These are phyloP conservation scores for Nothophoma quercina DNA, from an alignment of 2,329 filamentous ascomycete species.

Conservation along the genomic window DNA sequence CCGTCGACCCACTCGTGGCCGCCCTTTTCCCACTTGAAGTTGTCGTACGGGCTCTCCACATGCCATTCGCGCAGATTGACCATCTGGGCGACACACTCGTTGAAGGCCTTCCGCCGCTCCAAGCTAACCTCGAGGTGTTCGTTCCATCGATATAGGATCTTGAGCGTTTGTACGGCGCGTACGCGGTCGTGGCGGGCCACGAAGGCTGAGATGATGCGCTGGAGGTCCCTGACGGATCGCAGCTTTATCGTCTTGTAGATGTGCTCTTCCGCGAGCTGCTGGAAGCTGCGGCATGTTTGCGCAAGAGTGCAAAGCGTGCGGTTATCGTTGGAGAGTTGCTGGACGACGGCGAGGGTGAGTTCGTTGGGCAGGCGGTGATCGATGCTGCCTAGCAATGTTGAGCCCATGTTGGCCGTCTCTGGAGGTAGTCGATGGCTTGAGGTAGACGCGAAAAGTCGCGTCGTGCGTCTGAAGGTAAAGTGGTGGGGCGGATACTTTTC, in stretches of 20 bases:
- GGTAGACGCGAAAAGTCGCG: not conserved
- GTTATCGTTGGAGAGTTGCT: slow-evolving; percentile 35
- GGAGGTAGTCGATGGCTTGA: no score
- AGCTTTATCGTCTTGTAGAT: slow-evolving; percentile 44
- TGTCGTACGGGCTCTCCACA: slow-evolving; percentile 48
- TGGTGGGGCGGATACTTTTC: not conserved
- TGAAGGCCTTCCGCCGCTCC: slow-evolving; percentile 36
- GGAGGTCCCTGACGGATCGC: slow-evolving; percentile 34
- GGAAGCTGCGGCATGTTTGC: slow-evolving; percentile 39
- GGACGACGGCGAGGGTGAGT: slow-evolving; percentile 39
- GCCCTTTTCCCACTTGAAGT: slow-evolving; percentile 39
- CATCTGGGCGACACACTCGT: slow-evolving; percentile 40
- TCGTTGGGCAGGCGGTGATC: slow-evolving; percentile 35
- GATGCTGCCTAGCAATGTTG: slow-evolving; percentile 23
- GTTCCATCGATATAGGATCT: slow-evolving; percentile 42
- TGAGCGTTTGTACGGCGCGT: slow-evolving; percentile 39
- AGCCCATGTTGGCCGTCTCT: slow-evolving; percentile 28
- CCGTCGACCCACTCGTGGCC: slow-evolving; percentile 41
- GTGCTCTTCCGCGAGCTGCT: slow-evolving; percentile 41
- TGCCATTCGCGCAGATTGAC: slow-evolving; percentile 41
- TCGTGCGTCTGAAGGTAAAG: not conserved
- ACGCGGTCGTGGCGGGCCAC: slow-evolving; percentile 33
- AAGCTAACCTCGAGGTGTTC: slow-evolving; percentile 28
- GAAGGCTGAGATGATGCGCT: slow-evolving; percentile 38
- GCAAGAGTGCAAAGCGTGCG: slow-evolving; percentile 37